These are phyloP conservation scores for Entelexis paramagnoliae DNA, from an alignment of 1,139 yeast genomes.

Conservation along the genomic window DNA sequence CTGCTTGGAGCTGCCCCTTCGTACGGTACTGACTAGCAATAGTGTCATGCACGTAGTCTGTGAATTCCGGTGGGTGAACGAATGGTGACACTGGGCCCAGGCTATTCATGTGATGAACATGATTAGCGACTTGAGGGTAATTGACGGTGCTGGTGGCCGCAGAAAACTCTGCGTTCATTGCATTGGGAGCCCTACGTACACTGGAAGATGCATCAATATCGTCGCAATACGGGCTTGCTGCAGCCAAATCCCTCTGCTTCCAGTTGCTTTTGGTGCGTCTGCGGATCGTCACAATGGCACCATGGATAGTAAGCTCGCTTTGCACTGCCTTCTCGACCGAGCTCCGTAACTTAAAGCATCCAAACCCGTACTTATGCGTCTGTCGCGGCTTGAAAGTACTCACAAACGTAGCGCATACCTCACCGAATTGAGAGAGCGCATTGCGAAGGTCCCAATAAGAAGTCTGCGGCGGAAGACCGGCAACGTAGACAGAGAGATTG, in stretches of 20 bases:
- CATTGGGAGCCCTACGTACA: no score
- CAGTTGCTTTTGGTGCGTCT: slow-evolving; percentile 2
- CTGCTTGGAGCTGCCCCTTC: background rate
- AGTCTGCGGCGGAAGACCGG: slow-evolving; percentile 1
- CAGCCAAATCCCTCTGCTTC: background rate
- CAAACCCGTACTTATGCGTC: slow-evolving; percentile 6
- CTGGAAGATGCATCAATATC: no score
- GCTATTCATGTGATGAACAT: background rate
- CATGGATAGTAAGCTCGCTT: background rate
- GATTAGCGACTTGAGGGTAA: background rate
- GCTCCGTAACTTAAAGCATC: background rate
- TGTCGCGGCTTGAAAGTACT: background rate
- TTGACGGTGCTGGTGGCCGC: background rate
- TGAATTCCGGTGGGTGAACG: background rate
- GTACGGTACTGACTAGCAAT: background rate
- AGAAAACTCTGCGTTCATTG: no score
- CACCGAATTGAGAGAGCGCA: slow-evolving; percentile 8
- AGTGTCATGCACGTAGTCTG: background rate
- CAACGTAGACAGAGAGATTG: slow-evolving; percentile 5
- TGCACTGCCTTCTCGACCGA: background rate
- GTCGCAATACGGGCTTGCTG: background rate
- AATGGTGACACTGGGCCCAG: background rate
- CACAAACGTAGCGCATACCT: slow-evolving; percentile 4
- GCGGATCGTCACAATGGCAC: background rate
- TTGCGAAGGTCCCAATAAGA: slow-evolving; percentile 8